Evolutionary conservation across 1,284 basidiomycete species (phyloP), one percentile per base, ranked within the genome.

Genomic region (Ustilago tritici): DNA sequence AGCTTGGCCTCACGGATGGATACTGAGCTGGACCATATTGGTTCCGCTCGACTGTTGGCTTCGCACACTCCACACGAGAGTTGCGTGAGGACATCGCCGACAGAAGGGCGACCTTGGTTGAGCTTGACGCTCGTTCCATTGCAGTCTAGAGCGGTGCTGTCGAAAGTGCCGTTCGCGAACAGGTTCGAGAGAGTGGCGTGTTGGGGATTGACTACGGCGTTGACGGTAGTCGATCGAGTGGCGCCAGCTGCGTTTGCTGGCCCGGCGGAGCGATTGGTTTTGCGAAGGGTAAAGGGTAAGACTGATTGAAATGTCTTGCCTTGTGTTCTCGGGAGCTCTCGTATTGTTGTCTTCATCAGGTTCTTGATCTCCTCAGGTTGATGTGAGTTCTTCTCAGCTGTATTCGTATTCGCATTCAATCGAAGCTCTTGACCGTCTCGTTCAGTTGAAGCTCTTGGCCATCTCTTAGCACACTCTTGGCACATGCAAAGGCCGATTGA

Each of bases 31-130:
- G 73, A 71, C 31, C 65, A 64, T 15, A 65, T 76, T 46, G 73
- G 73, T 15, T 43, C 61, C 9, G 61, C 73, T 5, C n/a, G 52
- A 4, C 19, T 76, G 61, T 19, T 76, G 47, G 50, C 46, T 12
- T 56, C 56, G n/a, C 70, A 68, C 35, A 64, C 59, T 17, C 61
- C 61, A 57, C 73, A 76, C 47, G 58, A 70, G 58, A 71, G 68
- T 52, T 70, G 64, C 55, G 54, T 28, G 15, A 46, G 67, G 17
- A 60, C 60, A 8, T 2, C 61, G 17, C 65, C 61, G 47, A 52
- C 12, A n/a, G 52, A 64, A 28, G 63, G 34, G 0, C 32, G 31
- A 6, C 55, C 61, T 19, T 28, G 50, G 3, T 46, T 49, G 50
- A 53, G n/a, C 5, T 32, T 57, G 23, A 8, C 56, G 19, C n/a